phyloP scores from a whole-genome alignment of 169 alveolate species.

The Eimeria nieschulzi region DNA sequence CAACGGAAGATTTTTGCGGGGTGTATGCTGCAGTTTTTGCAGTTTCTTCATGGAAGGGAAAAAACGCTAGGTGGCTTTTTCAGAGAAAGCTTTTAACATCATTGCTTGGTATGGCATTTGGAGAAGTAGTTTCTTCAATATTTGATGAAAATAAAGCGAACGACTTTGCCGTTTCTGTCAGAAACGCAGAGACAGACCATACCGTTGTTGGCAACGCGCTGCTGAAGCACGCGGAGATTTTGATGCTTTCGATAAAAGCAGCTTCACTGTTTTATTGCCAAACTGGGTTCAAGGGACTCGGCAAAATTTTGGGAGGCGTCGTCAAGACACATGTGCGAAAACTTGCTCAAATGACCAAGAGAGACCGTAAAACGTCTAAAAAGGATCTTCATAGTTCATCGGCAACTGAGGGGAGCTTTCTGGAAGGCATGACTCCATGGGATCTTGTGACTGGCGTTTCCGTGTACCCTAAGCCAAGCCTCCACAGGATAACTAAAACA shows the following conservation, averaged over 20 bases:
- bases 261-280: constrained; percentile 50
- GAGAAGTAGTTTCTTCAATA: constrained; percentile 19
- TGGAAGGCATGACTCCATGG: not conserved
- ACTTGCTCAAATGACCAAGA: constrained; percentile 1
- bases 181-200: constrained; percentile 6
- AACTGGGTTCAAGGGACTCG: constrained; percentile 24
- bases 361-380: not conserved
- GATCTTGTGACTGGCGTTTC: not conserved
- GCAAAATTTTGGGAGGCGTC: constrained; percentile 16
- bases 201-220: constrained; percentile 1
- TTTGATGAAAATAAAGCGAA: not conserved
- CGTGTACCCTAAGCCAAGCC: not conserved
- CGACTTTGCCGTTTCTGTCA: not conserved
- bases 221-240: constrained; percentile 25
- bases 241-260: not conserved
- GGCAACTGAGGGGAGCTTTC: not conserved
- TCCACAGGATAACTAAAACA: not conserved
- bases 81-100: not conserved
- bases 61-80: not conserved
- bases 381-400: not conserved
- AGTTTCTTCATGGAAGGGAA: constrained; percentile 41
- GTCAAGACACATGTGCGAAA: constrained; percentile 10
- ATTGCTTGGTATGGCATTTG: constrained; percentile 31
- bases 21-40: constrained; percentile 7
- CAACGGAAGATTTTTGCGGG: no score